Percentiles rank a stretch among this genome's conserved stretches.
Evolutionary conservation across 164 flowering plant species (phyloP).

Genomic region (Aristolochia californica): DNA sequence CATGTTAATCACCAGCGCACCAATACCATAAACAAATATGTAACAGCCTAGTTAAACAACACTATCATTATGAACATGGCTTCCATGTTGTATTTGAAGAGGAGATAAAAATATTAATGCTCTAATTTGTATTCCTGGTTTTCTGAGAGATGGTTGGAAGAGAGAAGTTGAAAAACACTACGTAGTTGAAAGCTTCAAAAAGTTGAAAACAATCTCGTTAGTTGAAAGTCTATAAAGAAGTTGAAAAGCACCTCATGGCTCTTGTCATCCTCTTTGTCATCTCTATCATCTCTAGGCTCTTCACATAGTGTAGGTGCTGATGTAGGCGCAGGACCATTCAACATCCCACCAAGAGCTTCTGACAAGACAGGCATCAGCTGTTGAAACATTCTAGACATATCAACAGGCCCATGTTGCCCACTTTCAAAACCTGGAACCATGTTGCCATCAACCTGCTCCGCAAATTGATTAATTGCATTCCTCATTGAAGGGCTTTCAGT

Average conservation of each 20-base stretch:
- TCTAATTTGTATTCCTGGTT: no score
- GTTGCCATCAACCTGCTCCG: constrained; percentile 55
- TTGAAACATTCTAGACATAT: constrained; percentile 74
- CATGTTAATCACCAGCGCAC: no score
- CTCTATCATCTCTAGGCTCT: constrained; percentile 18
- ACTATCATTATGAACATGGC: no score
- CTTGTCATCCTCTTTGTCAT: constrained; percentile 11
- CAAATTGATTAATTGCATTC: constrained; percentile 65
- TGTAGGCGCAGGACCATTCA: constrained; percentile 19
- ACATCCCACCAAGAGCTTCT: constrained; percentile 49
- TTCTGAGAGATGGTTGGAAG: no score
- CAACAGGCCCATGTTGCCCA: constrained; percentile 57
- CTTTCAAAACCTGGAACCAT: constrained; percentile 51
- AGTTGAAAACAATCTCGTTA: neutral
- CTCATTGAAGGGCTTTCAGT: constrained; percentile 71
- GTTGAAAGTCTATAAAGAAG: neutral
- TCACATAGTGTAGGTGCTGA: constrained; percentile 8
- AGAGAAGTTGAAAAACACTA: no score
- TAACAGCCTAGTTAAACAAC: no score
- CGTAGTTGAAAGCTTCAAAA: neutral
- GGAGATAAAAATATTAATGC: no score
- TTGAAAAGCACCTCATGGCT: constrained; percentile 22
- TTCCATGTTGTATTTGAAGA: no score
- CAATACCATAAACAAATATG: no score
- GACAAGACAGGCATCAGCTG: constrained; percentile 98